phyloP scores from a whole-genome alignment of 2,329 filamentous ascomycete species.

The Paramyrothecium roridum region DNA sequence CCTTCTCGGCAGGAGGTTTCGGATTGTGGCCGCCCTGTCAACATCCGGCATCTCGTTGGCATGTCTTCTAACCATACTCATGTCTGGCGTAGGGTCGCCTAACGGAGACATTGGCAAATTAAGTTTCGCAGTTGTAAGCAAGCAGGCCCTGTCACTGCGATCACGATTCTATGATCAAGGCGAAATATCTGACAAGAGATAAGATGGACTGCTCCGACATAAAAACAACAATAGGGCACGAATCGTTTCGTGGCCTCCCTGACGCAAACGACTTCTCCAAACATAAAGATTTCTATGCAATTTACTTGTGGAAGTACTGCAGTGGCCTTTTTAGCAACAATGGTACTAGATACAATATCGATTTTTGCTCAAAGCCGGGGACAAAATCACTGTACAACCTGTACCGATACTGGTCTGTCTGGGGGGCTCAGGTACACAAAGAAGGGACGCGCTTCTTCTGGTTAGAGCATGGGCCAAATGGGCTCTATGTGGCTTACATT shows the following conservation, averaged over 20 bases:
- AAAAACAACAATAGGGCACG: background rate
- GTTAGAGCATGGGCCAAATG: background rate
- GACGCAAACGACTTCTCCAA: slow-evolving; percentile 7
- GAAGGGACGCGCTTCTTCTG: background rate
- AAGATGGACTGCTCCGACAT: slow-evolving; percentile 4
- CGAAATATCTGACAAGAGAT: background rate
- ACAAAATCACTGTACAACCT: background rate
- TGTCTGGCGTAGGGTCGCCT: background rate
- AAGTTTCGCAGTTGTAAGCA: background rate
- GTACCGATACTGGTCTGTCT: background rate
- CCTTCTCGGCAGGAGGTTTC: background rate
- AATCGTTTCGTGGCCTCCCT: slow-evolving; percentile 3
- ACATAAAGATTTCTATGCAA: slow-evolving; percentile 5
- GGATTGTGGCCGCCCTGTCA: background rate
- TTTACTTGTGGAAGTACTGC: slow-evolving; percentile 6
- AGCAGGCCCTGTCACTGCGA: too few relatives aligned
- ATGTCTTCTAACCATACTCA: background rate
- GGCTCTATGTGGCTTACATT: background rate
- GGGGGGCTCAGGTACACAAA: background rate
- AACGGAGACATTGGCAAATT: background rate
- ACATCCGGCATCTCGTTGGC: background rate
- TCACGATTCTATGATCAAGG: background rate
- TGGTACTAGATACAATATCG: background rate
- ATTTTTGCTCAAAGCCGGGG: background rate
- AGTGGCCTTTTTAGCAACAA: background rate